These are phyloP conservation scores for Fusarium dimerum DNA, from an alignment of 2,329 filamentous ascomycete genomes.

Conservation along the genomic window DNA sequence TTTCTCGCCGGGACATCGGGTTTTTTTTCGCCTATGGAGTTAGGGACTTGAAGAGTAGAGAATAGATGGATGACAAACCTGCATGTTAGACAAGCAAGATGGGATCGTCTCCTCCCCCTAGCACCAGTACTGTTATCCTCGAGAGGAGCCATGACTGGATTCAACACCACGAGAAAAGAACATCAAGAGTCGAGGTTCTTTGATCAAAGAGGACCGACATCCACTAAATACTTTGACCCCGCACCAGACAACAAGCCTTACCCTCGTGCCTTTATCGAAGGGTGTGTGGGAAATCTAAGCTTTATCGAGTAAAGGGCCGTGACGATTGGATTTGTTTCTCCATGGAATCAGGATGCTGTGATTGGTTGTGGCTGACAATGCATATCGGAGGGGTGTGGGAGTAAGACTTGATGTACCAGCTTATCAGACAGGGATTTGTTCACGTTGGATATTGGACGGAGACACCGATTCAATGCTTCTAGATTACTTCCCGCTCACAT, in stretches of 20 bases:
- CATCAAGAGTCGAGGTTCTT: constrained; percentile 1
- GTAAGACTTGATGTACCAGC: background rate
- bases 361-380: background rate
- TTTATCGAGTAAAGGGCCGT: background rate
- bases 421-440: too few relatives aligned
- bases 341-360: background rate
- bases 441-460: too few relatives aligned
- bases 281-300: background rate
- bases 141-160: constrained; percentile 33
- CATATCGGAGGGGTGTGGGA: background rate
- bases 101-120: constrained; percentile 40
- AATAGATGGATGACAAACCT: constrained; percentile 35
- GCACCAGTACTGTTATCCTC: constrained; percentile 28
- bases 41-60: background rate
- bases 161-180: constrained; percentile 5
- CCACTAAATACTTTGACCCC: constrained; percentile 26
- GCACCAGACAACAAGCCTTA: constrained; percentile 14
- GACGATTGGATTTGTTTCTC: background rate
- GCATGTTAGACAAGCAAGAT: constrained; percentile 49
- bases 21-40: constrained; percentile 46
- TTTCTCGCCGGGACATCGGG: constrained; percentile 52
- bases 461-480: constrained; percentile 10
- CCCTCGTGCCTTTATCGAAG: constrained; percentile 20
- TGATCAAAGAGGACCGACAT: constrained; percentile 18
- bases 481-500: constrained; percentile 1